Evolutionary conservation across 768 basidiomycete species (phyloP).

Genomic region (Suillus decipiens): DNA sequence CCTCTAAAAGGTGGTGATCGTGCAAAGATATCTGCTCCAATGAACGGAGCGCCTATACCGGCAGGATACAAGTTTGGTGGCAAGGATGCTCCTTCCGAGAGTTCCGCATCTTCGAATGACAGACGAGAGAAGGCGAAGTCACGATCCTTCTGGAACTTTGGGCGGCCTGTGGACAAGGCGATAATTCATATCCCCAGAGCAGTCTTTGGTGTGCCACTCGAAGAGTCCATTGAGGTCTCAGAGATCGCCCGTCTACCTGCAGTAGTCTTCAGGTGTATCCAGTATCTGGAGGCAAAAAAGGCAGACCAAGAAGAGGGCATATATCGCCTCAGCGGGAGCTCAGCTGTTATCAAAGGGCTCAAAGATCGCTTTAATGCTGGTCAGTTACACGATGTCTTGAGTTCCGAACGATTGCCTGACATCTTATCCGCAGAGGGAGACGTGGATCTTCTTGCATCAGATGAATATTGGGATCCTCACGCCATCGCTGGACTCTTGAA

Average conservation of each 20-base stretch:
- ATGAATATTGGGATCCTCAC: slow-evolving; percentile 97
- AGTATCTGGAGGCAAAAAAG: slow-evolving; percentile 91
- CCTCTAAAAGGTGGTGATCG: slow-evolving; percentile 60
- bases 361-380: slow-evolving; percentile 93
- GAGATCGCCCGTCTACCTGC: slow-evolving; percentile 91
- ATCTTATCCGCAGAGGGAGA: slow-evolving; percentile 77
- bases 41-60: slow-evolving; percentile 83
- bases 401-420: slow-evolving; percentile 13
- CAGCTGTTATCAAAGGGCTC: slow-evolving; percentile 90
- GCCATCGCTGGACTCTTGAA: slow-evolving; percentile 96
- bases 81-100: slow-evolving; percentile 59
- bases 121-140: slow-evolving; percentile 92
- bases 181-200: slow-evolving; percentile 55
- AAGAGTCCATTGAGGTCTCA: slow-evolving; percentile 86
- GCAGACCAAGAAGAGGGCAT: slow-evolving; percentile 98
- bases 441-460: slow-evolving; percentile 80
- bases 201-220: slow-evolving; percentile 87
- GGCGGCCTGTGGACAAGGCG: slow-evolving; percentile 54
- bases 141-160: slow-evolving; percentile 92
- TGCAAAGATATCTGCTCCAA: slow-evolving; percentile 87
- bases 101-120: slow-evolving; percentile 48
- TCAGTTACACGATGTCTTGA: slow-evolving; percentile 37
- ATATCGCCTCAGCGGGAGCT: slow-evolving; percentile 92
- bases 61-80: slow-evolving; percentile 88
- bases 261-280: slow-evolving; percentile 92